Base-by-base conservation (phyloP, 2,329 filamentous ascomycete species). In the Aureobasidium sp. region DNA sequence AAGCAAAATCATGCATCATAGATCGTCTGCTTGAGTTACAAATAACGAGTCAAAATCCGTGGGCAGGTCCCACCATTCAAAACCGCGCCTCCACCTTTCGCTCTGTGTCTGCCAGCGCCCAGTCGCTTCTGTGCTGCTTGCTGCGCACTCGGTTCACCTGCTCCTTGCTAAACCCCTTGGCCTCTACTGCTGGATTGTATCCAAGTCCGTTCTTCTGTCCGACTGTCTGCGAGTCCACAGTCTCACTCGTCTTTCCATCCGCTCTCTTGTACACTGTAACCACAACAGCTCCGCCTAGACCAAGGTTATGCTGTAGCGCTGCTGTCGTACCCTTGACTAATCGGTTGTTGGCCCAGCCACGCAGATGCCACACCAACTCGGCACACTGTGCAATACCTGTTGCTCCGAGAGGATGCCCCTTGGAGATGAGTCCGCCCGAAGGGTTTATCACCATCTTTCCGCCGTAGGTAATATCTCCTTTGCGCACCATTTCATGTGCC, bases 321-420 rank as follows among this genome's bases (percentile, higher is more conserved):
- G 85, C 85, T 65, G 78, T 84, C 0, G 91, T 94, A 63, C 82
- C 81, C 22, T 84, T 78, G 1, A 89, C 82, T 17, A 85, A 78
- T 44, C 93, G 83, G 79, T 97, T 97, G 76, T 94, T 96, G 22
- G 93, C 93, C 93, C 93, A 97, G 14, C 93, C 93, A 66, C 93
- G 85, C 69, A 97, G 81, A 72, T 97, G 93, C 93, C 93, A 97
- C 31, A 95, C 89, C 14, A 97, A 80, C 78, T 97, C 93, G 5
- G 93, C 90, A 72, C 92, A 97, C 78, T 97, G 93, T 14, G 93
- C 94, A 58, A 97, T 82, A n/a, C 94, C 93, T 0, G 91, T 96
- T 0, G 93, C 93, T 37, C 93, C 93, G 4, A 97, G 85, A 0
- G 94, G 93, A 74, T 97, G 93, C 44, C 93, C 94, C 80, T 97